Conservation (phyloP, 2,329 filamentous ascomycete species). For the Seiridium unicorne region DNA sequence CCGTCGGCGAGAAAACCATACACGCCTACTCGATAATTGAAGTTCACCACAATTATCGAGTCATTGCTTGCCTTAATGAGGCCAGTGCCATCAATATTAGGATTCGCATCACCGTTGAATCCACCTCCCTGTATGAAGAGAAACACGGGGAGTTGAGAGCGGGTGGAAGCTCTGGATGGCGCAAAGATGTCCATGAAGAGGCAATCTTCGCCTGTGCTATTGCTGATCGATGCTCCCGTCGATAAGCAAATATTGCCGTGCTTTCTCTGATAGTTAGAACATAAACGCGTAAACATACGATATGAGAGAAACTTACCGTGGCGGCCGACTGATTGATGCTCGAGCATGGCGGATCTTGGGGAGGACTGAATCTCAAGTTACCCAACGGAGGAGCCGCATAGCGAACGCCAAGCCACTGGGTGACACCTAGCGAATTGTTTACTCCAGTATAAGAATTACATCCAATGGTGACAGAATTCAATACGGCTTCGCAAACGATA, state of each 20-base stretch:
- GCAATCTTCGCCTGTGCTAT: slow-evolving; percentile 43
- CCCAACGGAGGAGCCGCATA: too few relatives aligned
- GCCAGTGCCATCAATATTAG: slow-evolving; percentile 33
- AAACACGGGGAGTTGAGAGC: slow-evolving; percentile 14
- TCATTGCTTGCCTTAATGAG: slow-evolving; percentile 24
- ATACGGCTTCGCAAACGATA: too few relatives aligned
- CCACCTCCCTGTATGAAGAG: slow-evolving; percentile 24
- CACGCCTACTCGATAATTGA: slow-evolving; percentile 26
- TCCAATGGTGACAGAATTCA: too few relatives aligned
- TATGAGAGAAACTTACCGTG: too few relatives aligned
- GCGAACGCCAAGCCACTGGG: too few relatives aligned
- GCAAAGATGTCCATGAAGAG: slow-evolving; percentile 56
- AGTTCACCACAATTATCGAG: slow-evolving; percentile 22
- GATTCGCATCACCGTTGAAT: slow-evolving; percentile 13
- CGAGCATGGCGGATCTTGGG: too few relatives aligned
- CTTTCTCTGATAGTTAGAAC: not conserved
- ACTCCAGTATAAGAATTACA: too few relatives aligned
- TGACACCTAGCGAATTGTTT: too few relatives aligned
- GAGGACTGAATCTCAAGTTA: too few relatives aligned
- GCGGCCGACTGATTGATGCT: too few relatives aligned
- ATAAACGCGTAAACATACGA: too few relatives aligned
- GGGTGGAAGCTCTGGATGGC: slow-evolving; percentile 26
- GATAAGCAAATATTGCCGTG: not conserved
- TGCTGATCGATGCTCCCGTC: not conserved
- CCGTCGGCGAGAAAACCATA: slow-evolving; percentile 23